phyloP scores from a whole-genome alignment of 139 green algal genomes.

The Closterium sp. region DNA sequence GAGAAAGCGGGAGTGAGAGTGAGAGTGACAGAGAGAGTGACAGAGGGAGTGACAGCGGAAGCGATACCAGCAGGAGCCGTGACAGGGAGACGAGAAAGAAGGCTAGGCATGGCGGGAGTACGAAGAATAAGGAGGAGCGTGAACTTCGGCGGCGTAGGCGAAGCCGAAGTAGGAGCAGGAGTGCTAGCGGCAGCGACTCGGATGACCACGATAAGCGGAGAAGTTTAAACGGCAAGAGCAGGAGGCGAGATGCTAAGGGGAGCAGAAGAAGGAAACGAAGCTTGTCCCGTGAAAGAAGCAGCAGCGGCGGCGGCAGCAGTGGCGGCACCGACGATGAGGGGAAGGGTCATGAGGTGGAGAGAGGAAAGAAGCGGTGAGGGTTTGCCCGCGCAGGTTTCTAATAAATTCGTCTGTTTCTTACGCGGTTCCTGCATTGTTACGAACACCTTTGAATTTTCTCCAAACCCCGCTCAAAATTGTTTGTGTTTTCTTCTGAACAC shows the following conservation, averaged over 20 bases:
- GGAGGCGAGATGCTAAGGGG: neutral
- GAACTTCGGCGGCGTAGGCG: neutral
- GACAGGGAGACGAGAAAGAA: neutral
- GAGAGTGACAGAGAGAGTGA: no score
- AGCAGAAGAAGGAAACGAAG: neutral
- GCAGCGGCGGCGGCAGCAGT: neutral
- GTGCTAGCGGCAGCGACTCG: no score
- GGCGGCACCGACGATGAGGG: neutral
- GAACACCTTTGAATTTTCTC: no score
- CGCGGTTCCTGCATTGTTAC: neutral
- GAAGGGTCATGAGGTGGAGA: neutral
- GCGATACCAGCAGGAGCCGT: neutral
- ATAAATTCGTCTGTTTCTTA: neutral
- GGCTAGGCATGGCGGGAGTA: neutral
- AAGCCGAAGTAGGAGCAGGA: neutral
- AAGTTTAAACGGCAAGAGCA: neutral
- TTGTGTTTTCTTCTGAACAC: no score
- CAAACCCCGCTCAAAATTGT: no score
- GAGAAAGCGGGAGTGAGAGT: neutral
- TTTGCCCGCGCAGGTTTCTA: no score
- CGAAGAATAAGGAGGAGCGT: neutral
- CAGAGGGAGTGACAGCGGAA: neutral
- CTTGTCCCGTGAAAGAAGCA: neutral
- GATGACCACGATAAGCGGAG: neutral
- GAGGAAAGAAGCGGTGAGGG: neutral